Base-by-base conservation (phyloP, 345 rosid species). In the Noccaea caerulescens region DNA sequence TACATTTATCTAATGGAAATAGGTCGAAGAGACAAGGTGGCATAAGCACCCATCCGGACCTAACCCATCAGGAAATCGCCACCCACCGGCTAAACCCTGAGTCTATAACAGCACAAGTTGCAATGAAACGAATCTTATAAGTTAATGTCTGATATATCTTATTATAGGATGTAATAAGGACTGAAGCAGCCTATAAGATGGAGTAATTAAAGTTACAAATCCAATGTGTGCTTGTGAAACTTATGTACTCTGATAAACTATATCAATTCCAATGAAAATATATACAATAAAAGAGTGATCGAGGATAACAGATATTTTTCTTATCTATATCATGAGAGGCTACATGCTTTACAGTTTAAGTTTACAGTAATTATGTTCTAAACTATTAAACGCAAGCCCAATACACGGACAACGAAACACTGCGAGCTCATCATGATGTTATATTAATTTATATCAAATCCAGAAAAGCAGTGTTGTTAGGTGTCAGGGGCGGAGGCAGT, bases 1-100 rank as follows among this genome's bases (percentile, higher is more conserved):
- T n/a, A 63, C 18, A 44, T 63, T 1, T 53, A 9, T 63, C 14
- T 56, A 63, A 25, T 44, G 57, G 13, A 12, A 53, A 8, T 20
- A 72, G 76, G 76, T 46, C 3, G 71, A 56, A 64, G 58, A 8
- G n/a, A 64, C 46, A 42, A 32, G 1, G 52, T 66, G 47, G 72
- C 65, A 72, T 13, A 73, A 46, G 58, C 59, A 58, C 59, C 66
- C 60, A 66, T 73, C 77, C 2, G 72, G 72, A 57, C 77, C 77
- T 49, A 66, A 66, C 10, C 77, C 77, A 57, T 16, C 45, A 12
- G 61, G 77, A 51, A 66, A 73, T 49, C 53, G 45, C 12, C 61
- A 66, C 42, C 46, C 77, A 41, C 67, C 38, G 45, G 10, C 4
- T 38, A 66, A 49, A 32, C 66, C 45, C 12, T 73, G 60, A 66